Evolutionary conservation across 2,329 filamentous ascomycete species (phyloP).

Genomic region (Herpotrichia juniperi): DNA sequence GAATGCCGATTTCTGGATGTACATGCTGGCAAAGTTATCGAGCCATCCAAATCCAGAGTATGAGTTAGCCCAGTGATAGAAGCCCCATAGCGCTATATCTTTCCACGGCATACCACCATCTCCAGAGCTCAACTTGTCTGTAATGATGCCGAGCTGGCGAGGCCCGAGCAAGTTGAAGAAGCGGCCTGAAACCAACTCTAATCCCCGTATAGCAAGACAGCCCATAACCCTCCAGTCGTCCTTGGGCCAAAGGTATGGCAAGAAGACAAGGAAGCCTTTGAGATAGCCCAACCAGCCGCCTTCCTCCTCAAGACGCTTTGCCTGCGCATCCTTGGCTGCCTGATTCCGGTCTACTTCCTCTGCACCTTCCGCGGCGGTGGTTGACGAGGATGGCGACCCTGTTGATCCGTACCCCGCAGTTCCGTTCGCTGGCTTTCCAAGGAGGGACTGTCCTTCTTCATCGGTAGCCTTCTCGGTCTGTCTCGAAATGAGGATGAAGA

Average conservation of each 20-base stretch:
- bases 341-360: constrained; percentile 62
- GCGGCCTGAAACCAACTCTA: constrained; percentile 74
- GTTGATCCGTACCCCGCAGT: constrained; percentile 44
- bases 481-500: constrained; percentile 33
- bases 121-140: constrained; percentile 67
- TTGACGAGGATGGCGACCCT: constrained; percentile 7
- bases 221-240: constrained; percentile 70
- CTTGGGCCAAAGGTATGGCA: constrained; percentile 80
- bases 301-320: constrained; percentile 72
- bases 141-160: constrained; percentile 80
- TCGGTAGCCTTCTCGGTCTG: constrained; percentile 50
- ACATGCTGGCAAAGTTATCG: constrained; percentile 59
- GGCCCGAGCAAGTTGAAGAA: constrained; percentile 78
- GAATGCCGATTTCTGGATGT: constrained; percentile 64
- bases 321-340: constrained; percentile 58
- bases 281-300: constrained; percentile 80
- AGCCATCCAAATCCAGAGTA: constrained; percentile 59
- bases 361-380: constrained; percentile 25
- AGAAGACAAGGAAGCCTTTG: constrained; percentile 74
- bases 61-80: constrained; percentile 56
- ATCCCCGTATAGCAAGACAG: constrained; percentile 68
- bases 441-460: constrained; percentile 64
- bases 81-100: constrained; percentile 59
- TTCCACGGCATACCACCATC: constrained; percentile 57
- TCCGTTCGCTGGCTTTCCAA: constrained; percentile 53